Base-by-base conservation (phyloP, 768 basidiomycete genomes). In the Mycena indigotica region DNA sequence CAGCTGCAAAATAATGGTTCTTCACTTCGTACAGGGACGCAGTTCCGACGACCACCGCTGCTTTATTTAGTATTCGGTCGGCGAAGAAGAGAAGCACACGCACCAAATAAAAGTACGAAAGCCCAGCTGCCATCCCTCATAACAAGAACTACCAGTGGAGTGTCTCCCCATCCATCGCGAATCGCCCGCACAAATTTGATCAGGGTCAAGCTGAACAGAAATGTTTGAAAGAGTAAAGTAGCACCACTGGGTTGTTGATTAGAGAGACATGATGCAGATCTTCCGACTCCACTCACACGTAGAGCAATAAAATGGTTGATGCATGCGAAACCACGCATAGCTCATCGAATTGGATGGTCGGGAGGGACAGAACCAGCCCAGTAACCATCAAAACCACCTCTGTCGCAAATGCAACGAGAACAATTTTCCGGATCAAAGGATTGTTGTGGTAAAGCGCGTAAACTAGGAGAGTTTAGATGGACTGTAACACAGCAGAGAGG, bases 101-200 rank as follows among this genome's bases (percentile, higher is more conserved):
- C 50, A 80, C 81, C 53, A 56, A 78, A 77, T 8, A 80, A 58
- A 3, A 75, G 45, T 28, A 76, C 41, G 64, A 77, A 80, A 1
- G 77, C 75, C 70, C 76, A 75, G 2, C 75, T 73, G 5, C 80
- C 75, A 64, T 82, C 81, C n/a, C 75, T 73, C 63, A 78, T 69
- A 15, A 82, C 67, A 44, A 81, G 60, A 4, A 70, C 57, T 13
- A 79, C 59, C 5, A 81, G 63, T 0, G 77, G 79, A 1, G 74
- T 71, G 48, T 77, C 72, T 25, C 75, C 77, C 76, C 75, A 76
- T 10, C 76, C 77, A 0, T 65, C 65, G 39, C 73, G 73, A 6
- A 71, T 53, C 2, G 73, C 70, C 19, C 61, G 25, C 1, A 72
- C 49, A 58, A 76, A 77, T 57, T 78, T 79, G 39, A 66, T 68